Evolutionary conservation across 306 rosid species (phyloP).

Genomic region (Prunus persica): Prunus_persica_NCBIv2 NC_034009.1:16037501-16038000

Average conservation of each 20-base stretch:
- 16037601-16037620: background rate
- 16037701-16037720: background rate
- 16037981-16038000: background rate
- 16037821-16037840: background rate
- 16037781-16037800: background rate
- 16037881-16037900: background rate
- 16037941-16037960: background rate
- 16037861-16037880: background rate
- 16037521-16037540: conserved; percentile 77
- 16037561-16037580: conserved; percentile 5
- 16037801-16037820: background rate
- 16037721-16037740: background rate
- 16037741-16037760: background rate
- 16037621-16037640: too few relatives aligned
- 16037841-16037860: background rate
- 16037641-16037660: background rate
- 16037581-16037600: background rate
- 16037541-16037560: conserved; percentile 86
- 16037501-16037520: conserved; percentile 6
- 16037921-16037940: background rate
- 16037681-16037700: background rate
- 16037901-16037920: background rate
- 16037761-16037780: background rate
- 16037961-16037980: background rate
- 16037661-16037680: background rate